Evolutionary conservation across 78 protist genomes (phyloP).

Genomic region (Dictyostelium purpureum): DNA sequence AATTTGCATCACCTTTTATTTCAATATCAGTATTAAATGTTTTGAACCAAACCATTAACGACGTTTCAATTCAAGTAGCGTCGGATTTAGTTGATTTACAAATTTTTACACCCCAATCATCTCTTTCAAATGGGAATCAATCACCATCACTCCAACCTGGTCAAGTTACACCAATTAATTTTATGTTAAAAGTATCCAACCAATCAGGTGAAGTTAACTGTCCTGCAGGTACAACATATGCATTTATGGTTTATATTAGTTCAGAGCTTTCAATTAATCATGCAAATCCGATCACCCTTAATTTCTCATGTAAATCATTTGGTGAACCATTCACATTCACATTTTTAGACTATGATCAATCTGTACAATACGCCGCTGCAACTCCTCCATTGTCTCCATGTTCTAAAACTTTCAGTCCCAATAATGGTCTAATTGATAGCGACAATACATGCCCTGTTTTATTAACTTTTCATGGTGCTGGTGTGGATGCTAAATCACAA

Average conservation of each 20-base stretch:
- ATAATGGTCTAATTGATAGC: no score
- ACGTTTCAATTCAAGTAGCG: not conserved
- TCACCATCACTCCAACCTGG: conserved; percentile 13
- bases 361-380: conserved; percentile 64
- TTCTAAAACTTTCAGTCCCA: not conserved
- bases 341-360: conserved; percentile 57
- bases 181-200: not conserved
- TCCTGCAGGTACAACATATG: not conserved
- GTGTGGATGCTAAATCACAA: conserved; percentile 48
- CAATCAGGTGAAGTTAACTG: not conserved
- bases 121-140: no score
- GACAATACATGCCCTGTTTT: conserved; percentile 11
- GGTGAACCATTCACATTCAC: conserved; percentile 60
- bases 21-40: conserved; percentile 25
- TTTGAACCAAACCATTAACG: not conserved
- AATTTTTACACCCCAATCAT: no score
- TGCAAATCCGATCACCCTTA: not conserved
- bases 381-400: conserved; percentile 39
- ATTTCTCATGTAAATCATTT: conserved; percentile 49
- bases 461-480: conserved; percentile 75
- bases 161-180: conserved; percentile 44
- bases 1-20: conserved; percentile 35
- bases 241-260: not conserved
- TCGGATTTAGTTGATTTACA: not conserved
- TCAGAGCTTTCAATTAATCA: not conserved